Evolutionary conservation across 2,329 filamentous ascomycete species (phyloP), one percentile per base, ranked within the genome.

Genomic region (Catunica adiposa): DNA sequence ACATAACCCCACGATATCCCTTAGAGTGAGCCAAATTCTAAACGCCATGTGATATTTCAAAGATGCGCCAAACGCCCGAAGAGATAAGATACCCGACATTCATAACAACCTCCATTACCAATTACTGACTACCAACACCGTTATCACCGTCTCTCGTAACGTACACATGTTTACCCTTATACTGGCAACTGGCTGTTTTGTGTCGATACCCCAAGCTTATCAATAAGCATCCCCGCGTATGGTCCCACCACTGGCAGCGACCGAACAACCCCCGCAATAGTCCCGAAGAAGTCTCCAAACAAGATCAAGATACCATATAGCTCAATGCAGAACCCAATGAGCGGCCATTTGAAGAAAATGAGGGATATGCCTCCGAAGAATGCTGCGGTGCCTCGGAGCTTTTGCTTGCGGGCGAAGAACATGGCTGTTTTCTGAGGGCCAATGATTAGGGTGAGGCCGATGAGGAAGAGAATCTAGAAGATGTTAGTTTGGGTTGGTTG

Each of bases 281-380:
- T 97, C 51, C 89, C 86, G 58, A 97, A 77, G 71, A 97, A 97
- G 69, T 98, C 92, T 37, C 92, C 92, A 70, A 98, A 98, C 37
- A 98, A 73, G 53, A 96, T 79, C 62, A 94, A 78, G 61, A 98
- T 90, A 29, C 92, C 92, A 70, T 97, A 97, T 2, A 90, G 70
- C 70, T 98, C 92, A 62, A 97, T 78, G 57, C 84, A 64, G 70
- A 98, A 98, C 26, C 92, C 92, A 60, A 92, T 78, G 56, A 98
- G 76, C 0, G 92, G 86, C 89, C 92, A 98, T 59, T 85, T 80
- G 64, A 95, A 68, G 40, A 98, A 73, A 62, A 98, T 98, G 17
- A 98, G 77, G 8, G 82, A 64, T 40, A 98, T 84, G 14, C 92
- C 92, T 2, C 74, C 72, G 63, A 86, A 83, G 71, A 98, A 98